phyloP scores from a whole-genome alignment of 116 monocot genomes.

The Phalaenopsis hybrid region DNA sequence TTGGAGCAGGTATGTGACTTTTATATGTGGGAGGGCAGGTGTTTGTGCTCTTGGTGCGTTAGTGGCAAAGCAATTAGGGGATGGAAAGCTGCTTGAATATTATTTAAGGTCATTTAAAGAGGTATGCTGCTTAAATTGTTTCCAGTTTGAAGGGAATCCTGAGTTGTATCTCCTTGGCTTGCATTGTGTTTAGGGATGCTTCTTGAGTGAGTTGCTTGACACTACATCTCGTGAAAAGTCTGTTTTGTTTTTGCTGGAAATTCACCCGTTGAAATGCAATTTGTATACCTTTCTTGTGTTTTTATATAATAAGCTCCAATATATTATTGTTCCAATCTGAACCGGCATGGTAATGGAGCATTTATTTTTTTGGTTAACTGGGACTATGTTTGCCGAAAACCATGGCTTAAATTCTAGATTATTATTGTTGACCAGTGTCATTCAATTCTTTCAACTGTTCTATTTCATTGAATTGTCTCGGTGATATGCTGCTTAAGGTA shows the following conservation, averaged over 20 bases:
- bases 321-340: neutral
- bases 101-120: slow-evolving; percentile 70
- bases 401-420: neutral
- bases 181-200: neutral
- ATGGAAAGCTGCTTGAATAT: slow-evolving; percentile 35
- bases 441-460: neutral
- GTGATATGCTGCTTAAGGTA: neutral
- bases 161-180: neutral
- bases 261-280: neutral
- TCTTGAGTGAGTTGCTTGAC: neutral
- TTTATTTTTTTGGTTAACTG: neutral
- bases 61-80: slow-evolving; percentile 47
- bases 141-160: neutral
- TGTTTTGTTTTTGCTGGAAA: neutral
- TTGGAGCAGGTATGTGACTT: slow-evolving; percentile 57
- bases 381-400: no score
- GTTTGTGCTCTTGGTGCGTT: slow-evolving; percentile 81
- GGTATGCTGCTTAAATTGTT: slow-evolving; percentile 25
- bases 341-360: neutral
- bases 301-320: neutral
- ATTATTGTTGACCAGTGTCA: neutral
- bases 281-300: neutral
- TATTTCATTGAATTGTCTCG: neutral
- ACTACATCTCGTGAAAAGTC: neutral
- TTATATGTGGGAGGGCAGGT: slow-evolving; percentile 75